These are phyloP conservation scores for Plenodomus tracheiphilus DNA, from an alignment of 2,329 filamentous ascomycete genomes.

Conservation along the genomic window DNA sequence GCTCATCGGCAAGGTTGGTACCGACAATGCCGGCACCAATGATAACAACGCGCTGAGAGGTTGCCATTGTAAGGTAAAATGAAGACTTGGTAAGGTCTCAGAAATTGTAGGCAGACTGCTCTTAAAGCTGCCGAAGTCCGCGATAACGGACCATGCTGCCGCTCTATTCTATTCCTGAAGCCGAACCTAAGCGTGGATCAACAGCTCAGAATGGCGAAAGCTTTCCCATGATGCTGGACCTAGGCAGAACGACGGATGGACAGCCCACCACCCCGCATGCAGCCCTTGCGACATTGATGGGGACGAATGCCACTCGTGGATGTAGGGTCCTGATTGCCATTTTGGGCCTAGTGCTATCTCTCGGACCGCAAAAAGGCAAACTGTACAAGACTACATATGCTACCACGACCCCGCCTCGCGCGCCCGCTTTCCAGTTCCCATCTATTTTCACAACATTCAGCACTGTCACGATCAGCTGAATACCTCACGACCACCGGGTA, in stretches of 20 bases:
- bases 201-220: conserved; percentile 24
- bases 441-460: conserved; percentile 1
- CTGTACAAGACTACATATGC: conserved; percentile 22
- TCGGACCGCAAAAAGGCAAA: conserved; percentile 7
- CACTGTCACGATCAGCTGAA: neutral
- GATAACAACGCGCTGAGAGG: conserved; percentile 47
- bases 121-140: conserved; percentile 18
- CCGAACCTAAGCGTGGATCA: conserved; percentile 31
- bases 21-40: conserved; percentile 66
- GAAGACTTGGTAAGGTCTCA: conserved; percentile 3
- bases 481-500: neutral
- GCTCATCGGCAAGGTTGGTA: conserved; percentile 66
- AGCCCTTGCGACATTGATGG: conserved; percentile 32
- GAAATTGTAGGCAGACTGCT: conserved; percentile 4
- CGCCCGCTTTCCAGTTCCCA: conserved; percentile 10
- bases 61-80: conserved; percentile 23
- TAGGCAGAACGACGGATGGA: conserved; percentile 12
- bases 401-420: conserved; percentile 30
- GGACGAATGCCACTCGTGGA: conserved; percentile 25
- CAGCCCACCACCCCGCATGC: conserved; percentile 26
- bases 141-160: conserved; percentile 28
- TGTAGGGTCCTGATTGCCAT: conserved; percentile 32
- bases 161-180: conserved; percentile 12
- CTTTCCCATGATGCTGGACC: conserved; percentile 20
- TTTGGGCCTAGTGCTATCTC: conserved; percentile 22